phyloP scores from a whole-genome alignment of 495 filamentous ascomycete species.

The Annulohypoxylon stygium region DNA sequence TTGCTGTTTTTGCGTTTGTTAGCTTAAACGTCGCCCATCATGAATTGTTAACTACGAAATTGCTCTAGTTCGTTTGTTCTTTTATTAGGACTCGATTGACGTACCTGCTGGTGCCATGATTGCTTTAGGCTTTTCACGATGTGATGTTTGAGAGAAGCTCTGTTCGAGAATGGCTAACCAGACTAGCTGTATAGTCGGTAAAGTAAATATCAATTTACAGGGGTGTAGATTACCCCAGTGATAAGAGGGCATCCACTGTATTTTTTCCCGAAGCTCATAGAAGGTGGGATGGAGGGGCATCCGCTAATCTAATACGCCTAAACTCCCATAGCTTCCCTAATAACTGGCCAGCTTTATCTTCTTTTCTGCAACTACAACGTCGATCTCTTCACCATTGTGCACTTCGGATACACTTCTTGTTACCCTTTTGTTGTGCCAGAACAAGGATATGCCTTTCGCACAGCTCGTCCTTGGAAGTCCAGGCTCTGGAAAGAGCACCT shows the following conservation, averaged over 20 bases:
- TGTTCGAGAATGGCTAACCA: conserved; percentile 4
- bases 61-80: neutral
- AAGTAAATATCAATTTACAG: conserved; percentile 48
- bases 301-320: conserved; percentile 13
- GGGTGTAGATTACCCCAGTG: conserved; percentile 40
- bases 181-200: neutral
- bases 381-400: conserved; percentile 7
- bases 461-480: conserved; percentile 93
- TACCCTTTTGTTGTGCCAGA: neutral
- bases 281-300: conserved; percentile 48
- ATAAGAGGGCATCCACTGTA: conserved; percentile 43
- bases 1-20: conserved; percentile 56
- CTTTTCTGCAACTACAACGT: conserved; percentile 8
- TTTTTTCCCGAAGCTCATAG: conserved; percentile 36
- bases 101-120: conserved; percentile 58
- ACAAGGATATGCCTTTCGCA: conserved; percentile 61
- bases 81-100: conserved; percentile 1
- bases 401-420: neutral
- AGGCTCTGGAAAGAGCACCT: conserved; percentile 95
- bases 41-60: neutral
- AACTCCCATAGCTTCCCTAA: neutral
- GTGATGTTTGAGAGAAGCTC: conserved; percentile 17
- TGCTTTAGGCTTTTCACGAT: neutral
- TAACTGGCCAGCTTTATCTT: conserved; percentile 8
- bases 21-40: neutral